These are phyloP conservation scores for Bodo saltans DNA, from an alignment of 78 protist genomes.

Conservation along the genomic window DNA sequence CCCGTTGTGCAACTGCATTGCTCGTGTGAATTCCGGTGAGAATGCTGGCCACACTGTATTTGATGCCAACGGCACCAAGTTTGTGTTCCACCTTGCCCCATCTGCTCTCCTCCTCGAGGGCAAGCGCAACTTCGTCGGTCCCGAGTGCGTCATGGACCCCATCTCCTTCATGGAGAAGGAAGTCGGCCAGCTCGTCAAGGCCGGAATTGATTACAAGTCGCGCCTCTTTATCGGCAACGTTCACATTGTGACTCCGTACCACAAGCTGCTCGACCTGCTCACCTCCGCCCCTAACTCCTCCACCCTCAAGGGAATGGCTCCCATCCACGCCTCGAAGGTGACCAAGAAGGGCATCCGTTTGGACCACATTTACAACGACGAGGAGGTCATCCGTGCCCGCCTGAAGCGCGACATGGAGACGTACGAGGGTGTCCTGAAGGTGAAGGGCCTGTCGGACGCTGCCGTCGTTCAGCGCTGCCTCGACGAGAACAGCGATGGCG, in stretches of 20 bases:
- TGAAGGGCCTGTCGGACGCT: background rate
- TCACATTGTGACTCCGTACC: slow-evolving; percentile 35
- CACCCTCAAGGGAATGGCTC: slow-evolving; percentile 41
- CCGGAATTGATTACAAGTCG: background rate
- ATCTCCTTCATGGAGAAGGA: slow-evolving; percentile 28
- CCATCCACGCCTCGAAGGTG: slow-evolving; percentile 36
- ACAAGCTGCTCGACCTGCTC: slow-evolving; percentile 37
- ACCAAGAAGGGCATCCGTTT: slow-evolving; percentile 25
- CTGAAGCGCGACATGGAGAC: slow-evolving; percentile 17
- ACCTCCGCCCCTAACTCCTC: slow-evolving; percentile 12
- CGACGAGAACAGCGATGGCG: background rate
- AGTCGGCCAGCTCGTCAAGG: slow-evolving; percentile 24
- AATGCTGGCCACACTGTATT: slow-evolving; percentile 49
- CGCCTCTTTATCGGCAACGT: slow-evolving; percentile 33
- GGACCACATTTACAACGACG: slow-evolving; percentile 32
- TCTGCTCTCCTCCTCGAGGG: slow-evolving; percentile 27
- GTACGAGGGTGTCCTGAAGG: background rate
- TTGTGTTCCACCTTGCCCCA: slow-evolving; percentile 37
- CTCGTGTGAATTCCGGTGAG: slow-evolving; percentile 21
- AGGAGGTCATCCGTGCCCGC: background rate
- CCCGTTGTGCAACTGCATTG: slow-evolving; percentile 12
- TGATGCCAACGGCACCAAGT: slow-evolving; percentile 19
- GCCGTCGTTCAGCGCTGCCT: background rate
- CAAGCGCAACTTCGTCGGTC: slow-evolving; percentile 23
- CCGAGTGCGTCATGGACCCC: slow-evolving; percentile 41